Conservation (phyloP, 2,329 filamentous ascomycete genomes). For the Pseudogymnoascus verrucosus region DNA sequence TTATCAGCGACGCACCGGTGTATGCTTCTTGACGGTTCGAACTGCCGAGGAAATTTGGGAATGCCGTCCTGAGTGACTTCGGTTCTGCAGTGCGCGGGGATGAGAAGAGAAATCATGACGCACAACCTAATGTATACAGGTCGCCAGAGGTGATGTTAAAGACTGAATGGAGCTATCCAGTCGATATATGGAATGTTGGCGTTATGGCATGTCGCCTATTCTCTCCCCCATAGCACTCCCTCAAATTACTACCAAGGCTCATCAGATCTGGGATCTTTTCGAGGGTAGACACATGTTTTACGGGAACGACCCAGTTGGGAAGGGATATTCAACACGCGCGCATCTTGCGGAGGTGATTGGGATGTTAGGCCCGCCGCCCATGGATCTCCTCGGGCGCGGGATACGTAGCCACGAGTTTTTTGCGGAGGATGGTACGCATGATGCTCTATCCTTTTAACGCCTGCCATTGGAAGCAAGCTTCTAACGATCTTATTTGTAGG, state of each 20-base stretch:
- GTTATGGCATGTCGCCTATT: slow-evolving; percentile 32
- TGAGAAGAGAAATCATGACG: slow-evolving; percentile 27
- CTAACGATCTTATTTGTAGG: neutral
- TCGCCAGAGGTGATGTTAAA: slow-evolving; percentile 40
- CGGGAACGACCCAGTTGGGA: slow-evolving; percentile 10
- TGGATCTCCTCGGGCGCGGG: slow-evolving; percentile 11
- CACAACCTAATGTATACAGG: slow-evolving; percentile 35
- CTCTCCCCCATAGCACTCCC: neutral
- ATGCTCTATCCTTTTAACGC: neutral
- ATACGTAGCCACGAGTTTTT: slow-evolving; percentile 11
- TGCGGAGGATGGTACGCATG: slow-evolving; percentile 11
- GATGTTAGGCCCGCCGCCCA: slow-evolving; percentile 15
- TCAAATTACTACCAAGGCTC: neutral
- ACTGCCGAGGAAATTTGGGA: slow-evolving; percentile 26
- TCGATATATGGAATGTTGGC: slow-evolving; percentile 45
- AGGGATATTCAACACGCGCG: slow-evolving; percentile 11
- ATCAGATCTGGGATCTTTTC: slow-evolving; percentile 42
- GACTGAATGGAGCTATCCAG: slow-evolving; percentile 34
- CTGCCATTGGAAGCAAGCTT: neutral
- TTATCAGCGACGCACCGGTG: slow-evolving; percentile 32
- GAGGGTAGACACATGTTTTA: slow-evolving; percentile 39
- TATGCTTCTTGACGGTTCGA: slow-evolving; percentile 35
- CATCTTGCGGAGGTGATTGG: slow-evolving; percentile 16
- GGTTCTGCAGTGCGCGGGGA: slow-evolving; percentile 36
- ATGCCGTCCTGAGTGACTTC: slow-evolving; percentile 40